These are phyloP conservation scores for Ceratobasidium papillatum DNA, from an alignment of 1,284 basidiomycete genomes.

Conservation along the genomic window DNA sequence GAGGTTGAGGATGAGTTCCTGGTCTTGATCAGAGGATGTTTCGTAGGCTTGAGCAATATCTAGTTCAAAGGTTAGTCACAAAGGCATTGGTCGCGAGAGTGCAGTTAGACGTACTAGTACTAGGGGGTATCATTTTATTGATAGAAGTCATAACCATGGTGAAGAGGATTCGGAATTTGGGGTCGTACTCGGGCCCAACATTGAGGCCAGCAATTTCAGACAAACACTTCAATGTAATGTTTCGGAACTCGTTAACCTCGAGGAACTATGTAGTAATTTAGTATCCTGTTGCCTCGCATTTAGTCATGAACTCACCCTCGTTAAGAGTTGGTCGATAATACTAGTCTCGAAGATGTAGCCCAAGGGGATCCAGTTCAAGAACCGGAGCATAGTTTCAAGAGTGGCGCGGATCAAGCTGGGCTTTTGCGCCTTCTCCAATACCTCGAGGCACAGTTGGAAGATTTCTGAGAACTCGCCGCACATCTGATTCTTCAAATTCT, in stretches of 20 bases:
- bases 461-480: constrained; percentile 97
- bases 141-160: constrained; percentile 98
- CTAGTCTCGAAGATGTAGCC: constrained; percentile 99
- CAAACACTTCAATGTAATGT: constrained; percentile 96
- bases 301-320: constrained; percentile 67
- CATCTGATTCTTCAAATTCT: constrained; percentile 97
- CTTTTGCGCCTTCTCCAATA: constrained; percentile 98
- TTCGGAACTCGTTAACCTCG: constrained; percentile 96
- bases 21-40: constrained; percentile 90
- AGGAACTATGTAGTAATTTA: constrained; percentile 74
- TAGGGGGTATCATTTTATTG: constrained; percentile 97
- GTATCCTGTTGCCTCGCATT: constrained; percentile 18
- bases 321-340: constrained; percentile 93
- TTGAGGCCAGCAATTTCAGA: constrained; percentile 96
- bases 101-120: constrained; percentile 64
- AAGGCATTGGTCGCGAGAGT: neutral
- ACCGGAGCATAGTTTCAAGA: constrained; percentile 93
- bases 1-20: constrained; percentile 97
- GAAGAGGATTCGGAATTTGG: constrained; percentile 97
- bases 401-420: constrained; percentile 95
- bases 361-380: constrained; percentile 99
- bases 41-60: constrained; percentile 93
- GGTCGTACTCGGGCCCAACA: constrained; percentile 98
- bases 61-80: constrained; percentile 41
- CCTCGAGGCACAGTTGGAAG: constrained; percentile 94